A percentile compares a stretch with the other conserved stretches of the same genome.
These are phyloP conservation scores for Schwanniomyces yamadae DNA, from an alignment of 805 yeast species.

Conservation along the genomic window DNA sequence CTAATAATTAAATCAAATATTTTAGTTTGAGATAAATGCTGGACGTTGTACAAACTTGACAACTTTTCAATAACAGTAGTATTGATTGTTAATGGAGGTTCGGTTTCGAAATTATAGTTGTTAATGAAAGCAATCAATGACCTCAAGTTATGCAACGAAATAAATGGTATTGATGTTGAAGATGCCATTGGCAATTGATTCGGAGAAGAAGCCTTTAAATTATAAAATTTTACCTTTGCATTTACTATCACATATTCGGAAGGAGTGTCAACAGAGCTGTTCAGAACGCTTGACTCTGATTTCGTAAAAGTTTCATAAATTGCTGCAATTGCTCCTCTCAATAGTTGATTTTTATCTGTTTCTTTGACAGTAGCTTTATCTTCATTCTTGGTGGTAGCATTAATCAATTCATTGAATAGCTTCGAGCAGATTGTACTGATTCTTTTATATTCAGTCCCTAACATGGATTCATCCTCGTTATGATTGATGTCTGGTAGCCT, in stretches of 20 bases:
- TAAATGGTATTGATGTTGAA: conserved; percentile 51
- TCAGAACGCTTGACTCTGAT: conserved; percentile 9
- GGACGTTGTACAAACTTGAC: conserved; percentile 36
- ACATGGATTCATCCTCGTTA: conserved; percentile 15
- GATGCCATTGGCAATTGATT: conserved; percentile 49
- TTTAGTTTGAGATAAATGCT: conserved; percentile 41
- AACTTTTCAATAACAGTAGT: conserved; percentile 41
- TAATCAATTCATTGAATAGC: conserved; percentile 26
- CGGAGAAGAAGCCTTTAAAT: conserved; percentile 57
- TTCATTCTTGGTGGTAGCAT: conserved; percentile 12
- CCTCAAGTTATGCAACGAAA: conserved; percentile 58
- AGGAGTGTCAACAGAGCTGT: conserved; percentile 6
- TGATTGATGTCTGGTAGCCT: conserved; percentile 57
- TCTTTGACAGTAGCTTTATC: conserved; percentile 4
- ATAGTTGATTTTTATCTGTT: conserved; percentile 21
- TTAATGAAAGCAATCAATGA: conserved; percentile 64
- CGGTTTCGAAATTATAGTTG: conserved; percentile 19
- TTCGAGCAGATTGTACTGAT: conserved; percentile 27
- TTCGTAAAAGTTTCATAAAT: conserved; percentile 39
- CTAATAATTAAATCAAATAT: conserved; percentile 51
- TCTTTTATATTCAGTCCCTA: conserved; percentile 18
- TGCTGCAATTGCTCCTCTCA: conserved; percentile 42
- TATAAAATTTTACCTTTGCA: conserved; percentile 61
- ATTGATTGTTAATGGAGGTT: conserved; percentile 33
- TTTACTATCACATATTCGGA: conserved; percentile 63